A percentile compares a stretch with the other conserved stretches of the same genome.
Evolutionary conservation across 225 moss, liverwort and hornwort species (phyloP).

Genomic region (Bryum argenteum): DNA sequence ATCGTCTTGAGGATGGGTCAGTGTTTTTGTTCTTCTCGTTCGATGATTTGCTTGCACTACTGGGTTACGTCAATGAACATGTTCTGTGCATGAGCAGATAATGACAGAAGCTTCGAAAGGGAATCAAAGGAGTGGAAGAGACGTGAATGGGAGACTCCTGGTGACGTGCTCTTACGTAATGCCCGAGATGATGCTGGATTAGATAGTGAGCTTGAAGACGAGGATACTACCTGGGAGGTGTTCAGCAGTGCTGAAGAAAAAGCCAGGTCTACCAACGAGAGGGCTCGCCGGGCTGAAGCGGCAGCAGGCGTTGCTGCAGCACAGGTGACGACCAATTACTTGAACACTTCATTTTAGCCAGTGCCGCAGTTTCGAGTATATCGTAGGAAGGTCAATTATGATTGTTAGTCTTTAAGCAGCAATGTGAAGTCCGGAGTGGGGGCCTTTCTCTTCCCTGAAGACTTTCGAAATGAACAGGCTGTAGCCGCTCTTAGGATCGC

Average conservation of each 20-base stretch:
- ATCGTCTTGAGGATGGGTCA: constrained; percentile 9
- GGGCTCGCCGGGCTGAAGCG: constrained; percentile 93
- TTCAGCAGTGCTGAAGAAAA: constrained; percentile 92
- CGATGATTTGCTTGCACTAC: constrained; percentile 9
- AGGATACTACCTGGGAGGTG: constrained; percentile 75
- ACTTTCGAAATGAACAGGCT: constrained; percentile 49
- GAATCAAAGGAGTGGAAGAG: constrained; percentile 96
- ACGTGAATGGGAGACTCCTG: constrained; percentile 79
- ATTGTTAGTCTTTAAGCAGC: constrained; percentile 1
- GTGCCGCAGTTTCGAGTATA: constrained; percentile 2
- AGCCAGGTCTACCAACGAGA: constrained; percentile 85
- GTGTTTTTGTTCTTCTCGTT: background rate
- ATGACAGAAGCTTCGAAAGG: constrained; percentile 68
- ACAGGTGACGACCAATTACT: constrained; percentile 46
- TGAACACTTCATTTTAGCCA: background rate
- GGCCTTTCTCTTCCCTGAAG: constrained; percentile 23
- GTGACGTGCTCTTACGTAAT: constrained; percentile 54
- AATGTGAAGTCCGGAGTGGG: background rate
- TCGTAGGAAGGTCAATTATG: background rate
- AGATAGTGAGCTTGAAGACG: constrained; percentile 79
- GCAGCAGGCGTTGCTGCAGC: constrained; percentile 98
- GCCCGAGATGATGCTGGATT: constrained; percentile 69
- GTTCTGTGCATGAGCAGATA: constrained; percentile 55
- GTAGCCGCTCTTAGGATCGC: constrained; percentile 98
- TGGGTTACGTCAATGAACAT: background rate